phyloP scores from a whole-genome alignment of 257 asterid species.

The Gynochthodes officinalis region DNA sequence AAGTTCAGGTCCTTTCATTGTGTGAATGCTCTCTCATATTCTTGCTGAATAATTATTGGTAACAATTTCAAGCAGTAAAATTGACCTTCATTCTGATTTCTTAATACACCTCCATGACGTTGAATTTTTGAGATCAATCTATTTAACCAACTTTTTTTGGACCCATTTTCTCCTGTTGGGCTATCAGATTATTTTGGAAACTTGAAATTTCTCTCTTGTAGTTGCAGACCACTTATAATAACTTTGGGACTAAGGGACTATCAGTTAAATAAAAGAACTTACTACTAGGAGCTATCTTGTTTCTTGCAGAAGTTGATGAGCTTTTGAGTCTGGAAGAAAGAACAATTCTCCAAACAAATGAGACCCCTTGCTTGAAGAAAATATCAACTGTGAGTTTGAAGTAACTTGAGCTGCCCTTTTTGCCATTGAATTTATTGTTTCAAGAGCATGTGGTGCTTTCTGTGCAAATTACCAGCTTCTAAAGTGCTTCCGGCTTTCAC shows the following conservation, averaged over 20 bases:
- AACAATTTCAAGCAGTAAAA: not conserved
- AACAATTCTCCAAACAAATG: conserved; percentile 60
- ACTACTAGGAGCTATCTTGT: conserved; percentile 5
- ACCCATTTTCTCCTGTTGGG: not conserved
- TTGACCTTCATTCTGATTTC: not conserved
- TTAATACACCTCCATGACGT: not conserved
- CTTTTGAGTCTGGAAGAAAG: conserved; percentile 72
- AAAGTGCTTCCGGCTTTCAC: not conserved
- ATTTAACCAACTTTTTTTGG: not conserved
- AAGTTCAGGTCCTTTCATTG: not conserved
- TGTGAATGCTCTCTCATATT: not conserved
- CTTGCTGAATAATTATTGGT: not conserved
- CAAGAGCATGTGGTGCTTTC: not conserved
- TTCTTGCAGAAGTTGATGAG: conserved; percentile 67
- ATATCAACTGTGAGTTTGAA: conserved; percentile 61
- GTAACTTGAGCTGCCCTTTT: conserved; percentile 1
- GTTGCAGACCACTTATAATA: not conserved
- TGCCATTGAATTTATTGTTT: not conserved
- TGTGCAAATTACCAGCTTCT: not conserved
- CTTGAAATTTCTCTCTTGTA: not conserved
- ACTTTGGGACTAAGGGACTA: not conserved
- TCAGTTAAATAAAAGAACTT: conserved; percentile 3
- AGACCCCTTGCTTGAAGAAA: conserved; percentile 47
- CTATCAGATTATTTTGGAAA: not conserved
- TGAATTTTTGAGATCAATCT: not conserved